Percentiles rank a stretch among this genome's conserved stretches.
Evolutionary conservation across 31 red algal species (phyloP).

Genomic region (Endocladia muricata): DNA sequence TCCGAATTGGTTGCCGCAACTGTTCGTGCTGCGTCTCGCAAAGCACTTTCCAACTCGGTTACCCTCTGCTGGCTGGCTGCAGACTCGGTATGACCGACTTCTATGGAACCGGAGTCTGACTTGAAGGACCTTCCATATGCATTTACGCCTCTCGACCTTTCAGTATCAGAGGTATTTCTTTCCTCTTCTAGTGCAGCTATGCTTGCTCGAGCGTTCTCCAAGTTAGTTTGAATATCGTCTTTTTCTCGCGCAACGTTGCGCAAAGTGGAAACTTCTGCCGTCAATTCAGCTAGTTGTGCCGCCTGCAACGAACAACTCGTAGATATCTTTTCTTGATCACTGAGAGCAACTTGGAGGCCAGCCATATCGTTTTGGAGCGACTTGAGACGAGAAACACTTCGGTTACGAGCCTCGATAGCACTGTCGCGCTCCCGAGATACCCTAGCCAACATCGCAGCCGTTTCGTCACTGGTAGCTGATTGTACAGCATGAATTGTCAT

Average conservation of each 20-base stretch:
- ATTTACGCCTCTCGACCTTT: too few species aligned
- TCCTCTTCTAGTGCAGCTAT: conserved; percentile 14
- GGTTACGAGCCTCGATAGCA: background rate
- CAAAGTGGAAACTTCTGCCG: conserved; percentile 8
- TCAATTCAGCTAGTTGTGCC: conserved; percentile 10
- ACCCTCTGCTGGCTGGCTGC: conserved; percentile 2
- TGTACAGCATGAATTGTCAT: background rate
- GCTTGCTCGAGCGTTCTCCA: conserved; percentile 6
- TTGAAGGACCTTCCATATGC: conserved; percentile 12
- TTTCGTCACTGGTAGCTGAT: background rate
- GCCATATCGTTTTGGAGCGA: background rate
- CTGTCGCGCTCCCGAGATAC: background rate
- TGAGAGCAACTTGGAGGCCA: conserved; percentile 6
- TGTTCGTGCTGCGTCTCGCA: conserved; percentile 56
- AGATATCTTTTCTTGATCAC: conserved; percentile 3
- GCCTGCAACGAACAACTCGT: conserved; percentile 1
- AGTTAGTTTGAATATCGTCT: background rate
- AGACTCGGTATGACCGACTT: too few species aligned
- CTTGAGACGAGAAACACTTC: background rate
- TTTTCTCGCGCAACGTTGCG: background rate
- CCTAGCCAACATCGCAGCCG: background rate
- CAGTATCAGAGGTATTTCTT: background rate
- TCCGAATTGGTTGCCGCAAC: conserved; percentile 42
- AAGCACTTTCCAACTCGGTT: conserved; percentile 39
- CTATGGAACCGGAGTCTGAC: background rate